Percentiles rank a stretch among this genome's conserved stretches.
Evolutionary conservation across 2,329 filamentous ascomycete genomes (phyloP).

Genomic region (Cladosporium sp.): DNA sequence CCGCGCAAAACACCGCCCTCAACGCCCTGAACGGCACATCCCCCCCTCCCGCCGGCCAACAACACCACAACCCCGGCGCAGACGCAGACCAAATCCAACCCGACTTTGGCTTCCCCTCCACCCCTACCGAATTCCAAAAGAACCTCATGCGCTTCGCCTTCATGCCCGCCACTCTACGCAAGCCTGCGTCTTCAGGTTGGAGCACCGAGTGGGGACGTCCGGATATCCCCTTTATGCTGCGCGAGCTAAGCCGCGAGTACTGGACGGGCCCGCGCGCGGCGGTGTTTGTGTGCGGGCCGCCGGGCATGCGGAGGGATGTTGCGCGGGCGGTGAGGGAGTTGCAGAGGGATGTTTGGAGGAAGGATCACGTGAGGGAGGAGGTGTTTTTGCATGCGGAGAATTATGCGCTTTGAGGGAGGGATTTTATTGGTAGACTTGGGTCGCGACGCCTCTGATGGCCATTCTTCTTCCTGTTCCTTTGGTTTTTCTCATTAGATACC

Average conservation of each 20-base stretch:
- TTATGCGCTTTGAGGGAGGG: conserved; percentile 84
- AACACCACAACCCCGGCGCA: conserved; percentile 25
- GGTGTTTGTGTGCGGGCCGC: conserved; percentile 90
- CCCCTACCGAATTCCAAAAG: conserved; percentile 85
- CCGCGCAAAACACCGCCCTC: conserved; percentile 43
- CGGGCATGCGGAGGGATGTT: conserved; percentile 83
- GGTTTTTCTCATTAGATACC: background rate
- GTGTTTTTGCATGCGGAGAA: conserved; percentile 95
- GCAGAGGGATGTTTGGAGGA: conserved; percentile 77
- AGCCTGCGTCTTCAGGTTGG: conserved; percentile 70
- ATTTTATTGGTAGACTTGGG: no score
- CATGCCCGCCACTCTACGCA: conserved; percentile 54
- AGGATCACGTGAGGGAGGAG: conserved; percentile 76
- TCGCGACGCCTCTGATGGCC: no score
- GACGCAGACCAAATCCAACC: conserved; percentile 30
- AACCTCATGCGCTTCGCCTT: conserved; percentile 89
- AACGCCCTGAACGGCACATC: conserved; percentile 20
- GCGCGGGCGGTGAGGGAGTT: conserved; percentile 80
- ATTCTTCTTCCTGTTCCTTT: no score
- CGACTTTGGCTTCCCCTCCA: conserved; percentile 72
- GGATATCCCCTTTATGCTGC: conserved; percentile 82
- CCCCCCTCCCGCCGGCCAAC: conserved; percentile 19
- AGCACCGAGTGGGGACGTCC: conserved; percentile 90
- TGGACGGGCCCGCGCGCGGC: conserved; percentile 79
- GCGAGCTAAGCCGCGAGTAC: conserved; percentile 71